Conservation (phyloP, 2,329 filamentous ascomycete genomes). For the Aureobasidium zeae region DNA sequence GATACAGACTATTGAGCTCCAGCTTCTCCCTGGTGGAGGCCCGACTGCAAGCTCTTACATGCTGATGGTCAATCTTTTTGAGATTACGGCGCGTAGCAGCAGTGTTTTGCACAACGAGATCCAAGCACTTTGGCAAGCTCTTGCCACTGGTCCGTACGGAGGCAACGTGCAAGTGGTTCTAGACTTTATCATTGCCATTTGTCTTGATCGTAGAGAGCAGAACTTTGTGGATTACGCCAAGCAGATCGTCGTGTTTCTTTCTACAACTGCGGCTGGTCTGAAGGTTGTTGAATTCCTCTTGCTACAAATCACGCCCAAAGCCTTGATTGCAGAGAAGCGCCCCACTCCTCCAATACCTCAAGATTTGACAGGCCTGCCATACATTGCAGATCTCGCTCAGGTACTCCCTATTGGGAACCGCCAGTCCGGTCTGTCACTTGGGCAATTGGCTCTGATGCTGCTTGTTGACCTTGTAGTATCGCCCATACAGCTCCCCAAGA, state of each 20-base stretch:
- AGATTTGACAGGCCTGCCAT: conserved; percentile 68
- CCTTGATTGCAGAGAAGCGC: conserved; percentile 90
- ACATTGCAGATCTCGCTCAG: conserved; percentile 75
- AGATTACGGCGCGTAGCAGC: conserved; percentile 90
- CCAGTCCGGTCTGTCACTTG: conserved; percentile 74
- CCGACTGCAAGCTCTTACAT: conserved; percentile 91
- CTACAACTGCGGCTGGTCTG: conserved; percentile 72
- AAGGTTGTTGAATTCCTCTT: conserved; percentile 92
- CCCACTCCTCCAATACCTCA: conserved; percentile 59
- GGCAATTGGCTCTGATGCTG: conserved; percentile 85
- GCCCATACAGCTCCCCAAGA: conserved; percentile 67
- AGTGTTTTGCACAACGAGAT: conserved; percentile 89
- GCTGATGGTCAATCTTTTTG: conserved; percentile 84
- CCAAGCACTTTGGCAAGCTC: conserved; percentile 91
- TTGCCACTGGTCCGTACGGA: conserved; percentile 83
- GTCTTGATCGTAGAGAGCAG: conserved; percentile 86
- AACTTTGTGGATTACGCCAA: conserved; percentile 98
- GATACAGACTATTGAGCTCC: conserved; percentile 89
- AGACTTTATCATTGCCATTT: conserved; percentile 92
- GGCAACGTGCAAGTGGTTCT: conserved; percentile 91
- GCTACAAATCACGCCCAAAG: conserved; percentile 82
- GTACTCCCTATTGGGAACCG: conserved; percentile 83
- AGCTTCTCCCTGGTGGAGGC: conserved; percentile 82
- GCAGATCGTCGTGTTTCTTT: conserved; percentile 93
- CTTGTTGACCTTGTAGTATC: conserved; percentile 95